Percentiles rank a stretch among this genome's conserved stretches.
Evolutionary conservation across 192 early-diverging fungal species (phyloP).

Genomic region (Gaertneriomyces sp.): DNA sequence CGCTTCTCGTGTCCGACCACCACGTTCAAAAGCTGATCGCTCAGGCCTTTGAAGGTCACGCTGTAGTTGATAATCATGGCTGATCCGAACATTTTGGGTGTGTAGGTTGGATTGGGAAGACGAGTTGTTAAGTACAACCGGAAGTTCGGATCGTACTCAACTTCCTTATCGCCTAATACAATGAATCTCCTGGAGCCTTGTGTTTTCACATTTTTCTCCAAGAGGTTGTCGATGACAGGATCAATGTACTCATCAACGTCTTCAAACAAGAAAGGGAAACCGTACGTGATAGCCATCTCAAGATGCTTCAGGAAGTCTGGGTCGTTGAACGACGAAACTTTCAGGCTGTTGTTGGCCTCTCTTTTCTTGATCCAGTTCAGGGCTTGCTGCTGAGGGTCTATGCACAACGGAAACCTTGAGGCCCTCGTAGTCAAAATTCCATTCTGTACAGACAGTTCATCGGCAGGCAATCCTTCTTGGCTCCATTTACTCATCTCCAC

Average conservation of each 20-base stretch:
- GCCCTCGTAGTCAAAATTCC: conserved; percentile 61
- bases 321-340: conserved; percentile 56
- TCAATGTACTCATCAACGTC: conserved; percentile 66
- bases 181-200: conserved; percentile 51
- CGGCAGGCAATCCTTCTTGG: conserved; percentile 57
- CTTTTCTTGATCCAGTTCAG: conserved; percentile 59
- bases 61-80: conserved; percentile 65
- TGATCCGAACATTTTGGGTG: conserved; percentile 58
- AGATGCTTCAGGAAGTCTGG: conserved; percentile 62
- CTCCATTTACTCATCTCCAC: conserved; percentile 60
- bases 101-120: conserved; percentile 55
- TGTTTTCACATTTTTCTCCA: conserved; percentile 57
- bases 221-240: conserved; percentile 61
- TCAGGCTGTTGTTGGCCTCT: conserved; percentile 54
- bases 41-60: conserved; percentile 59
- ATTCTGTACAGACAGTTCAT: conserved; percentile 62
- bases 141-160: conserved; percentile 58
- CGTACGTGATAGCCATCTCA: conserved; percentile 63
- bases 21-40: conserved; percentile 61
- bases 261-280: conserved; percentile 62
- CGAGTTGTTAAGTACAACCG: conserved; percentile 53
- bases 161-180: conserved; percentile 62
- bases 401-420: conserved; percentile 59
- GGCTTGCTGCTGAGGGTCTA: conserved; percentile 62
- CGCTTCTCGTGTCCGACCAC: conserved; percentile 57